Percentiles rank a stretch among this genome's conserved stretches.
phyloP scores from a whole-genome alignment of 768 basidiomycete species.

The Rhizopogon roseolus region DNA sequence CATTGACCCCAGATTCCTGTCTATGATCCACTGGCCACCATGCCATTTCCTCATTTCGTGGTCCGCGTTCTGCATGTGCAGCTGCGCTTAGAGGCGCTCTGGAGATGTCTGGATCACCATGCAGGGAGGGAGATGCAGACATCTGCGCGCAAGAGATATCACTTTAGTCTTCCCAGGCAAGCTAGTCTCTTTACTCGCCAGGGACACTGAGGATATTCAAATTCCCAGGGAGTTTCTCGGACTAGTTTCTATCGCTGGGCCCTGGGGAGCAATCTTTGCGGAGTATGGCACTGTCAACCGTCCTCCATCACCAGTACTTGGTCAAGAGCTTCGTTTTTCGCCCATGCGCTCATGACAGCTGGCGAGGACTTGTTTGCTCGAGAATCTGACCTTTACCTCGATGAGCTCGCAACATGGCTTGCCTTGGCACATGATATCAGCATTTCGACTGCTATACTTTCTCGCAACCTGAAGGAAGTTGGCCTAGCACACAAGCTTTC shows the following conservation, averaged over 20 bases:
- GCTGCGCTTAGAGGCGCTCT: too few relatives aligned
- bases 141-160: too few relatives aligned
- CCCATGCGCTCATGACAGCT: conserved; percentile 12
- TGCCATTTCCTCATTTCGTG: too few relatives aligned
- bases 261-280: too few relatives aligned
- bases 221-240: conserved; percentile 17
- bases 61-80: too few relatives aligned
- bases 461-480: conserved; percentile 3
- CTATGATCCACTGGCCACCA: too few relatives aligned
- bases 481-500: conserved; percentile 5
- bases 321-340: conserved; percentile 12
- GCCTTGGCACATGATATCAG: neutral
- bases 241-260: conserved; percentile 19
- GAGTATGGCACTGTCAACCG: conserved; percentile 10
- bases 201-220: conserved; percentile 11
- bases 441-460: too few relatives aligned
- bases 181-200: too few relatives aligned
- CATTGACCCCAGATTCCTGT: conserved; percentile 23
- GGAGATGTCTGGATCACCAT: too few relatives aligned
- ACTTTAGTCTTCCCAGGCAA: too few relatives aligned
- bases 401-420: conserved; percentile 4
- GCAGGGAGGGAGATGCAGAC: too few relatives aligned
- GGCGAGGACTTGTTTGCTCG: conserved; percentile 12
- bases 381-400: conserved; percentile 8
- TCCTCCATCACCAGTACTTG: conserved; percentile 15